Percentiles rank a stretch among this genome's conserved stretches.
phyloP scores from a whole-genome alignment of 2,329 filamentous ascomycete species.

The Pezicula radicicola region DNA sequence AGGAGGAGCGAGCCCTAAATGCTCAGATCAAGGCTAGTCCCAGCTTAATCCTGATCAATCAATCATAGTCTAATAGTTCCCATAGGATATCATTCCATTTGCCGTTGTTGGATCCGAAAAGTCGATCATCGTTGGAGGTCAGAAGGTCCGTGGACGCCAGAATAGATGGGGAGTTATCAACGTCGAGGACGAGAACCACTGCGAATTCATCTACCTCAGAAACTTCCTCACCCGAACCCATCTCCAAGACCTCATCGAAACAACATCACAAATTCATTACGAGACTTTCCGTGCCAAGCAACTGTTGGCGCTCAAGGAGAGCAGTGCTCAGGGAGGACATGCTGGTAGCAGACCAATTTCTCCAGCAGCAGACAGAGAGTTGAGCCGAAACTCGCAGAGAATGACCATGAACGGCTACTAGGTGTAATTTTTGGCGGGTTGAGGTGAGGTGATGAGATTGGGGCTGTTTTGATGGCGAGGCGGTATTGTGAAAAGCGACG shows the following conservation, averaged over 20 bases:
- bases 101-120: constrained; percentile 98
- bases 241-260: constrained; percentile 98
- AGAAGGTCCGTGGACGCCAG: constrained; percentile 95
- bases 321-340: constrained; percentile 69
- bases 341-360: constrained; percentile 88
- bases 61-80: constrained; percentile 29
- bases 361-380: constrained; percentile 87
- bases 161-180: constrained; percentile 99
- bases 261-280: constrained; percentile 99
- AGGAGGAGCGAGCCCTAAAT: constrained; percentile 92
- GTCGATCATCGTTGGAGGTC: constrained; percentile 94
- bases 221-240: constrained; percentile 99
- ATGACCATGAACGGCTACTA: constrained; percentile 99
- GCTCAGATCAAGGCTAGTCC: constrained; percentile 85
- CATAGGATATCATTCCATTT: constrained; percentile 87
- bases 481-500: constrained; percentile 28
- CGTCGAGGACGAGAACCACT: constrained; percentile 98
- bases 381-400: constrained; percentile 95
- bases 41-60: not conserved
- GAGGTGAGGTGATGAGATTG: constrained; percentile 3
- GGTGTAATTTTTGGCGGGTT: constrained; percentile 11
- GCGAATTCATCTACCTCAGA: constrained; percentile 97
- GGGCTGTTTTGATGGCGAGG: constrained; percentile 25
- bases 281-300: constrained; percentile 99
- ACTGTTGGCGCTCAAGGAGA: constrained; percentile 95